A percentile compares a stretch with the other conserved stretches of the same genome.
phyloP scores from a whole-genome alignment of 139 green algal species.

The Edaphochlamys debaryana region DNA sequence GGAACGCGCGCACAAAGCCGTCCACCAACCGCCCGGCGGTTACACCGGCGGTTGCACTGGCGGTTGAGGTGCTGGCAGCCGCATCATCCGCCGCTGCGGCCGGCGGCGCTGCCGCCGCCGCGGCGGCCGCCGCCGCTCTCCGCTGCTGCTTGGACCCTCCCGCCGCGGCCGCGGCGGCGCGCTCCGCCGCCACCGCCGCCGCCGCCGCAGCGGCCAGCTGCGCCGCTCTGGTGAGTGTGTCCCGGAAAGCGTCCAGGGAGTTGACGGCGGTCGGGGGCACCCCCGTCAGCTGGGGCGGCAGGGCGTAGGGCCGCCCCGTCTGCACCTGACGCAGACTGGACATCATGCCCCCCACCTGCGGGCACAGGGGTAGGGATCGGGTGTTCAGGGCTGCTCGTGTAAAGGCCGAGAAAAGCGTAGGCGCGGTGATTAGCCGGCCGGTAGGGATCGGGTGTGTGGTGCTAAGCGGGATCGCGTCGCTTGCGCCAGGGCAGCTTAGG shows the following conservation, averaged over 20 bases:
- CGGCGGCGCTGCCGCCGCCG: constrained; percentile 4
- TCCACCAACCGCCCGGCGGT: constrained; percentile 14
- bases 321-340: constrained; percentile 79
- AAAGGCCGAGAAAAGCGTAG: no score
- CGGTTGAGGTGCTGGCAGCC: no score
- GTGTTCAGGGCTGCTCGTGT: no score
- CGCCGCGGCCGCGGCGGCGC: not conserved
- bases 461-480: no score
- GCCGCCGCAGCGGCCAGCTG: constrained; percentile 38
- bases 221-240: constrained; percentile 57
- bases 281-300: constrained; percentile 68
- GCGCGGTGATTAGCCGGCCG: no score
- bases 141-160: not conserved
- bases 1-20: constrained; percentile 65
- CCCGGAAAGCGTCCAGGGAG: constrained; percentile 42
- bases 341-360: constrained; percentile 74
- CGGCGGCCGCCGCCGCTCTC: not conserved
- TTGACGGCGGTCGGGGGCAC: constrained; percentile 53
- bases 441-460: no score
- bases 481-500: no score
- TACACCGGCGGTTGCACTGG: no score
- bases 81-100: not conserved
- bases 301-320: constrained; percentile 69
- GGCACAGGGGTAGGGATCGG: not conserved
- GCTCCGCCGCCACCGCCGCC: not conserved